Evolutionary conservation across 495 filamentous ascomycete genomes (phyloP), one percentile per base, ranked within the genome.

Genomic region (Lepidopterella palustris): DNA sequence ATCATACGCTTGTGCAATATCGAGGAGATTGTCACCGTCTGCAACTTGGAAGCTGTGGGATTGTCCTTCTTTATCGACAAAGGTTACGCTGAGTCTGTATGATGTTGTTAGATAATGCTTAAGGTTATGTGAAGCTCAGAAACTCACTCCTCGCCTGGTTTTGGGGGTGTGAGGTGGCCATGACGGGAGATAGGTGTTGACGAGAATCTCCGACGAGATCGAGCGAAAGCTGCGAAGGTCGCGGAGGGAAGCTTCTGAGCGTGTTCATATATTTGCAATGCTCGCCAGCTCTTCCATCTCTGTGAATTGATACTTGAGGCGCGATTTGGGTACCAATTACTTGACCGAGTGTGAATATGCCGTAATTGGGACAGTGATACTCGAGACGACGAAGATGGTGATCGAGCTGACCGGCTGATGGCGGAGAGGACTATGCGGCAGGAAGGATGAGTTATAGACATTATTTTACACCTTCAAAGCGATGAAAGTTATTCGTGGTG

Each of bases 1-100:
- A 68, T 97, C 93, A 73, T 97, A 82, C 31, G 86, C 87, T 73
- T 97, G 92, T 18, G 93, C 93, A 64, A 98, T 93, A 65, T 96
- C 90, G 31, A 98, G 77, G 51, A 98, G 73, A 70, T 98, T 97
- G 71, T 96, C 89, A 28, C 93, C 95, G 68, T 85, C 82, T 4
- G 83, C 76, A 10, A 96, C 91, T 64, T 88, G 84, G 67, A 96
- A 80, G 47, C 83, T 86, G 69, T 88, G 80, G 66, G 83, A 78
- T 3, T 79, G 76, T 23, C 83, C 83, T n/a, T 97, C 91, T 73
- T 97, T 97, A 74, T 97, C 91, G 65, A 98, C 82, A 71, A 97
- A 96, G 1, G 91, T 91, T 10, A 98, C 82, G 63, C 88, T 85
- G 61, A 95, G 83, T 70, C 92, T 97, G 68, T 20, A 52, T 13